Conservation (phyloP, 1,284 basidiomycete genomes). For the Ganoderma boninense region DNA sequence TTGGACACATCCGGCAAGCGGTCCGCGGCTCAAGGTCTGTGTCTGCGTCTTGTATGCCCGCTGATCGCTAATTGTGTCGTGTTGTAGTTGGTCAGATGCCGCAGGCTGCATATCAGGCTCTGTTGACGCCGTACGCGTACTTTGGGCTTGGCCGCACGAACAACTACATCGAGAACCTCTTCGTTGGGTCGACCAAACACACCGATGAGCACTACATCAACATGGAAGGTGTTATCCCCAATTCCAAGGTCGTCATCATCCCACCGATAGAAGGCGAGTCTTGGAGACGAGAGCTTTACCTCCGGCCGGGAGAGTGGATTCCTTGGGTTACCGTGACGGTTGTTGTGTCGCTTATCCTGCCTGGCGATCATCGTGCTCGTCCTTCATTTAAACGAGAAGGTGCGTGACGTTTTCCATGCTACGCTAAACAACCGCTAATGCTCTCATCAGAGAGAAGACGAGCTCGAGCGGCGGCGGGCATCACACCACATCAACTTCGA, state of each 20-base stretch:
- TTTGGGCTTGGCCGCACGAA: conserved; percentile 99
- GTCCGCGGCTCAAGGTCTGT: conserved; percentile 86
- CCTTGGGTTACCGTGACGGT: conserved; percentile 95
- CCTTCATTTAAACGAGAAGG: conserved; percentile 93
- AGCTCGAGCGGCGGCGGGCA: conserved; percentile 85
- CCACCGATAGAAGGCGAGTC: conserved; percentile 67
- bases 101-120: conserved; percentile 90
- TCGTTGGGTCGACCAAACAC: conserved; percentile 89
- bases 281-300: conserved; percentile 92
- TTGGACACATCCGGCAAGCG: conserved; percentile 92
- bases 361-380: conserved; percentile 88
- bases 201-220: conserved; percentile 78
- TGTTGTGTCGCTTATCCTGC: conserved; percentile 74
- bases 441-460: conserved; percentile 81
- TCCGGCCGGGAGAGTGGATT: conserved; percentile 97
- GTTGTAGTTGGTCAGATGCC: conserved; percentile 87
- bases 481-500: conserved; percentile 98
- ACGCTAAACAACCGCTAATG: conserved; percentile 2
- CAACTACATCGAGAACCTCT: conserved; percentile 98
- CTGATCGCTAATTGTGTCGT: conserved; percentile 14
- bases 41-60: background rate
- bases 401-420: conserved; percentile 42
- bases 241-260: conserved; percentile 95
- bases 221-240: conserved; percentile 97
- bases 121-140: conserved; percentile 93